Base-by-base conservation (phyloP, 257 asterid genomes). In the Mitragyna speciosa region DNA sequence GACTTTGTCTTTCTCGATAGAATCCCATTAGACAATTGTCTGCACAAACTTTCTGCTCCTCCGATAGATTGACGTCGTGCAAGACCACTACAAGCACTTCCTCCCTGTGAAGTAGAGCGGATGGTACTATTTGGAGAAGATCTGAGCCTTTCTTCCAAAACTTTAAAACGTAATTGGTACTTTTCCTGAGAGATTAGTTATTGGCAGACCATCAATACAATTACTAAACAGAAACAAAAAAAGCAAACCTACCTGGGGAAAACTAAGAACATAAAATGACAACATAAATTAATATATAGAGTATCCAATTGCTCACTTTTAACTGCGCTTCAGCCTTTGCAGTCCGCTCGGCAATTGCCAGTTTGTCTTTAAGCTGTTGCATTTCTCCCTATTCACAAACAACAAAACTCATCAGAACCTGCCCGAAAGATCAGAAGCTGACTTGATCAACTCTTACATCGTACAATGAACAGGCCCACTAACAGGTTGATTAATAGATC, bases 241-340 rank as follows among this genome's bases (percentile, higher is more conserved):
- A 70, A 80, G 77, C 52, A 69, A 56, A 79, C 20, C 14, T 1
- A 41, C 24, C 59, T 17, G 11, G 47, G 26, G 43, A 36, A 16
- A 61, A 12, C 22, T 59, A 28, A 31, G 24, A 61, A 31, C 58
- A 61, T 43, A 63, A 39, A 72, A 2, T 26, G 12, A 7, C 17
- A 12, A 30, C 52, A 49, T 4, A 49, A 19, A 30, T 20, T 39
- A 70, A 30, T 45, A 12, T 26, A 61, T 14, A 48, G 67, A 31
- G 41, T 54, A 33, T 48, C 52, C 20, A 30, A 61, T 73, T 30
- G 58, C 89, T 90, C 80, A 93, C 97, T 88, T 93, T 95, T 83
- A 89, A 61, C 73, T 88, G 96, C 76, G 96, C 94, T 85, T 92
- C 98, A 73, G 94, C 86, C 88, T 90, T 93, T 76, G 97, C 93